Conservation (phyloP, 768 basidiomycete species). For the Mycena latifolia region DNA sequence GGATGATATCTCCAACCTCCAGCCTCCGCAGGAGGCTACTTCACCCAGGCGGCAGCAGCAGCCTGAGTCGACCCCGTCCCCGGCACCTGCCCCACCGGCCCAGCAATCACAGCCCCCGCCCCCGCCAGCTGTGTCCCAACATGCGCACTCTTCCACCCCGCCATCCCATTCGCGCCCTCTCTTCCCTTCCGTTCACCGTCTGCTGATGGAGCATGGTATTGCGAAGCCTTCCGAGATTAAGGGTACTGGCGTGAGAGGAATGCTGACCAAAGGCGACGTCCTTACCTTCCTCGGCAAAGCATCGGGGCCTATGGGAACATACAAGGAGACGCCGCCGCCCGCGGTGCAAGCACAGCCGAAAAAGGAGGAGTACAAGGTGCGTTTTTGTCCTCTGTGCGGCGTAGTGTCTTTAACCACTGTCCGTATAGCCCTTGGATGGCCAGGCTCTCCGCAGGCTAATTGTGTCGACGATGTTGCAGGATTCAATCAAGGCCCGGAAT, state of each 20-base stretch:
- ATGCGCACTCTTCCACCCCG: slow-evolving; percentile 47
- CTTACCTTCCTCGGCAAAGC: slow-evolving; percentile 89
- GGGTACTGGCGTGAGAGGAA: slow-evolving; percentile 91
- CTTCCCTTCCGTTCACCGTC: slow-evolving; percentile 91
- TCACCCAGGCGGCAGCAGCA: slow-evolving; percentile 43
- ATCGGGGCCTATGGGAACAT: slow-evolving; percentile 81
- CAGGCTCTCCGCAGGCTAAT: slow-evolving; percentile 74
- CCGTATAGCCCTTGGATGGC: slow-evolving; percentile 68
- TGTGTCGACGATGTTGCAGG: slow-evolving; percentile 68
- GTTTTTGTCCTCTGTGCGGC: slow-evolving; percentile 5
- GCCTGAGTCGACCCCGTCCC: slow-evolving; percentile 35
- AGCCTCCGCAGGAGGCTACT: slow-evolving; percentile 65
- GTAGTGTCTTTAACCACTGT: not conserved
- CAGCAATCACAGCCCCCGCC: slow-evolving; percentile 45
- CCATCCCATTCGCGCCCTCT: slow-evolving; percentile 75
- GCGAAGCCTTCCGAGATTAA: slow-evolving; percentile 75
- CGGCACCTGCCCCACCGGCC: slow-evolving; percentile 46
- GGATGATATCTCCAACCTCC: slow-evolving; percentile 91
- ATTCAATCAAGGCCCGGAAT: slow-evolving; percentile 63
- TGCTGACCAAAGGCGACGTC: slow-evolving; percentile 97
- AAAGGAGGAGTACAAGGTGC: slow-evolving; percentile 58
- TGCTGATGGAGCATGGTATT: slow-evolving; percentile 76
- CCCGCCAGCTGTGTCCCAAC: slow-evolving; percentile 43
- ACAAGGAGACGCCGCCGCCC: slow-evolving; percentile 59
- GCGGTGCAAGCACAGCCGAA: slow-evolving; percentile 45